Evolutionary conservation across 1,284 basidiomycete genomes (phyloP).

Genomic region (Porogramme epimiltina): DNA sequence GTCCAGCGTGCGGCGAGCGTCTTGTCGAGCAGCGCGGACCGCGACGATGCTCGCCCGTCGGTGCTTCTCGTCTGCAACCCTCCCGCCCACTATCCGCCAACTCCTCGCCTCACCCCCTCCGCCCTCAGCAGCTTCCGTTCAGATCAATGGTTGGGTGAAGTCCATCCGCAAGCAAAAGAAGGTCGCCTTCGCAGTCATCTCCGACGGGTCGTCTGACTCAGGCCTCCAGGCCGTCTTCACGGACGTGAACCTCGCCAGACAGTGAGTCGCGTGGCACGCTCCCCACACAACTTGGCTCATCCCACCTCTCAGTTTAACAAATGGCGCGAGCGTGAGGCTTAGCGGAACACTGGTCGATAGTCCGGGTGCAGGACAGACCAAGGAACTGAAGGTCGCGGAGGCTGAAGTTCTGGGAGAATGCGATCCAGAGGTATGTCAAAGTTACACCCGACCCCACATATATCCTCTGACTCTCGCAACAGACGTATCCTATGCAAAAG

Average conservation of each 20-base stretch:
- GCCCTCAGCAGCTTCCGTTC: conserved; percentile 24
- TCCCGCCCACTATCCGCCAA: conserved; percentile 61
- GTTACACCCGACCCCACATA: no score
- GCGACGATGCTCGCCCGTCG: conserved; percentile 29
- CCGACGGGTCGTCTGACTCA: conserved; percentile 74
- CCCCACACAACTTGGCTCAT: background rate
- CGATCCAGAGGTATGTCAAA: conserved; percentile 63
- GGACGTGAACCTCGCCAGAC: conserved; percentile 43
- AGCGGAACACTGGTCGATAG: conserved; percentile 68
- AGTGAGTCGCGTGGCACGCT: conserved; percentile 20
- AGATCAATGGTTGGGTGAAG: conserved; percentile 81
- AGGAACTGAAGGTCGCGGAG: conserved; percentile 73
- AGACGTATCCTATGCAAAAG: conserved; percentile 90
- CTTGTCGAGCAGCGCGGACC: no score
- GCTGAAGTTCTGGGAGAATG: conserved; percentile 74
- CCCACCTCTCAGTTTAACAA: conserved; percentile 53
- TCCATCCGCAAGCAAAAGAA: conserved; percentile 86
- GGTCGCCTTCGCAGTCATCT: conserved; percentile 80
- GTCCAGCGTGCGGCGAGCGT: background rate
- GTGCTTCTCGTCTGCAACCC: conserved; percentile 25
- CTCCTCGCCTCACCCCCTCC: conserved; percentile 39
- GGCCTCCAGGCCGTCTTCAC: conserved; percentile 81
- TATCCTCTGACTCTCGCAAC: no score
- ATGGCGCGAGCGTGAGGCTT: conserved; percentile 73
- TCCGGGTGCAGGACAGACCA: conserved; percentile 68